Evolutionary conservation across 257 asterid genomes (phyloP).

Genomic region (Apocynum venetum): DNA sequence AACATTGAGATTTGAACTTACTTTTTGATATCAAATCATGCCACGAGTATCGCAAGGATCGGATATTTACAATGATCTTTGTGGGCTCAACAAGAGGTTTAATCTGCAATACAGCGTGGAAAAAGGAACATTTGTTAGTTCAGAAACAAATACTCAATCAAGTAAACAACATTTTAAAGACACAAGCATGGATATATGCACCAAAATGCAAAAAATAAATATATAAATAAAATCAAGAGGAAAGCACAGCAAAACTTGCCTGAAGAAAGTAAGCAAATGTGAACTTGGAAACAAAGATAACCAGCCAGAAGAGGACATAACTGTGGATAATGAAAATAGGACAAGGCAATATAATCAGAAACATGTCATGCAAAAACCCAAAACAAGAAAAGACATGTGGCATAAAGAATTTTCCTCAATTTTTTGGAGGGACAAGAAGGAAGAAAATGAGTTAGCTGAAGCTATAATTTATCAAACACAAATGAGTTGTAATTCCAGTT

Average conservation of each 20-base stretch:
- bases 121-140: not conserved
- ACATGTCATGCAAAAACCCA: not conserved
- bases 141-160: not conserved
- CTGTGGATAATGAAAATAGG: conserved; percentile 35
- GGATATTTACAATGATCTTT: conserved; percentile 41
- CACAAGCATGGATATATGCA: not conserved
- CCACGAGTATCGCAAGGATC: conserved; percentile 71
- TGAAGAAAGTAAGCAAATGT: conserved; percentile 93
- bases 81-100: conserved; percentile 84
- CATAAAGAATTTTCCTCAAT: not conserved
- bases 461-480: not conserved
- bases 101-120: conserved; percentile 49
- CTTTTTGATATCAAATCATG: conserved; percentile 78
- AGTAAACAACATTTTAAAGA: not conserved
- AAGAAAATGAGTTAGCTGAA: not conserved
- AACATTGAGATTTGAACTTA: conserved; percentile 24
- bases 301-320: conserved; percentile 89
- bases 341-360: not conserved
- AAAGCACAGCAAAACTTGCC: conserved; percentile 50
- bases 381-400: not conserved
- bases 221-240: conserved; percentile 10
- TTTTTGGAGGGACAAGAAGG: not conserved
- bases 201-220: not conserved
- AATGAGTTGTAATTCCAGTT: not conserved
- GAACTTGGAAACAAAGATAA: conserved; percentile 86